Percentiles rank a stretch among this genome's conserved stretches.
These are phyloP conservation scores for Chlamydomonas schloesseri DNA, from an alignment of 139 green algal genomes.

Conservation along the genomic window DNA sequence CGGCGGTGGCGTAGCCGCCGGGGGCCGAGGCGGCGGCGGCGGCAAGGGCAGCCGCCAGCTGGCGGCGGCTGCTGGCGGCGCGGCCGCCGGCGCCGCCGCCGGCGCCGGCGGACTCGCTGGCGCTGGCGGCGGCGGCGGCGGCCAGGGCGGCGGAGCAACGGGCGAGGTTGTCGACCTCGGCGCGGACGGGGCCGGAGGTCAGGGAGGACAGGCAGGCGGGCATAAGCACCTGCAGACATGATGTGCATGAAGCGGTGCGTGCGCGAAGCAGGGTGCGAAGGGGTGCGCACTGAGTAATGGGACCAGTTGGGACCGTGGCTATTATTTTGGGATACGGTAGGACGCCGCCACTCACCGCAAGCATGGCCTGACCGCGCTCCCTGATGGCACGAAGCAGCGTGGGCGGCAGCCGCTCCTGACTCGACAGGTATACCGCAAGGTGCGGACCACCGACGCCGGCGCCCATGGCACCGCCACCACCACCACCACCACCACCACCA, in stretches of 20 bases:
- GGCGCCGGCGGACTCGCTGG: background rate
- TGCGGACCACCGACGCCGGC: no score
- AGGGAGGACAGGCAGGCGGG: slow-evolving; percentile 19
- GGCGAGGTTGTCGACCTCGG: background rate
- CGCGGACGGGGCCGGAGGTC: background rate
- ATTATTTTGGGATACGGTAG: no score
- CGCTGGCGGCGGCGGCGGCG: background rate
- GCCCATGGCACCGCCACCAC: no score
- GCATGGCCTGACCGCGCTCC: background rate
- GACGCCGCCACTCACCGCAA: background rate
- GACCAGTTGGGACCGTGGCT: background rate
- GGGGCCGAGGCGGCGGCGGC: no score
- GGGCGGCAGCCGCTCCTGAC: background rate
- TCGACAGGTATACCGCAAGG: background rate
- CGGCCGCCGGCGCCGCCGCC: background rate
- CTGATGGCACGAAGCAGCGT: background rate
- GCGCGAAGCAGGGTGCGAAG: background rate
- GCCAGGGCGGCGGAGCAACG: no score
- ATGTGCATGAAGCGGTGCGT: no score
- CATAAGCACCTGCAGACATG: background rate
- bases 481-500: no score
- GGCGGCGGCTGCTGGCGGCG: background rate
- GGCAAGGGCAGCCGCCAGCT: no score
- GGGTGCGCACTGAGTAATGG: background rate
- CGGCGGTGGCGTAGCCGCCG: no score